phyloP scores from a whole-genome alignment of 352 stramenopile genomes.

The Pythium myriotylum region DNA sequence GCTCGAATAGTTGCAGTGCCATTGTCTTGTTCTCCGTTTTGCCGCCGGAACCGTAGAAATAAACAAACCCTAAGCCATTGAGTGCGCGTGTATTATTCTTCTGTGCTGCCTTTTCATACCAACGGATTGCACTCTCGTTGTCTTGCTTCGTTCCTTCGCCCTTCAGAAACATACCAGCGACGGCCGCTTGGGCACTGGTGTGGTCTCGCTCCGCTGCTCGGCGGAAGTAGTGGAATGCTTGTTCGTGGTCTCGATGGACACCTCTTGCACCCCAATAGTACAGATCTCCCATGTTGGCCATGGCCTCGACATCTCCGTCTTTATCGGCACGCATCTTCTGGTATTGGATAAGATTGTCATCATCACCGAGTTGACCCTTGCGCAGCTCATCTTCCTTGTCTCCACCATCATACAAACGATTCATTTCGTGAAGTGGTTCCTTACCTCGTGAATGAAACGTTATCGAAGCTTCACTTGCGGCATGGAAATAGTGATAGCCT shows the following conservation, averaged over 20 bases:
- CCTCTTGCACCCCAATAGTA: slow-evolving; percentile 90
- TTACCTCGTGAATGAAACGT: slow-evolving; percentile 72
- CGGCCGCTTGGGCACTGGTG: slow-evolving; percentile 56
- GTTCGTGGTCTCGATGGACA: slow-evolving; percentile 64
- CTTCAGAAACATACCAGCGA: slow-evolving; percentile 88
- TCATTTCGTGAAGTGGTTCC: slow-evolving; percentile 80
- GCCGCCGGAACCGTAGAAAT: slow-evolving; percentile 81
- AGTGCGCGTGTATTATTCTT: slow-evolving; percentile 79
- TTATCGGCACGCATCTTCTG: slow-evolving; percentile 80
- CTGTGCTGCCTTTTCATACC: slow-evolving; percentile 71
- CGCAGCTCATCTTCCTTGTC: slow-evolving; percentile 41
- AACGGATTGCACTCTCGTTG: slow-evolving; percentile 70
- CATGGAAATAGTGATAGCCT: slow-evolving; percentile 64
- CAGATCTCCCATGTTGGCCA: slow-evolving; percentile 85
- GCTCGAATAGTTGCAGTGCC: slow-evolving; percentile 83
- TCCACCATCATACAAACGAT: slow-evolving; percentile 67
- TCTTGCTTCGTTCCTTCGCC: slow-evolving; percentile 80
- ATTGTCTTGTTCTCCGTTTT: slow-evolving; percentile 73
- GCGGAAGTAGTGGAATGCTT: slow-evolving; percentile 77
- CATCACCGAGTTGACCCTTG: slow-evolving; percentile 67
- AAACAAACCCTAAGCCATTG: slow-evolving; percentile 89
- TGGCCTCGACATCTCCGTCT: slow-evolving; percentile 71
- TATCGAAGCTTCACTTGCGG: slow-evolving; percentile 42
- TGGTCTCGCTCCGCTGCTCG: slow-evolving; percentile 64
- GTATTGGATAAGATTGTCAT: slow-evolving; percentile 89